Conservation (phyloP, 2,329 filamentous ascomycete species). For the Neonectria magnoliae region DNA sequence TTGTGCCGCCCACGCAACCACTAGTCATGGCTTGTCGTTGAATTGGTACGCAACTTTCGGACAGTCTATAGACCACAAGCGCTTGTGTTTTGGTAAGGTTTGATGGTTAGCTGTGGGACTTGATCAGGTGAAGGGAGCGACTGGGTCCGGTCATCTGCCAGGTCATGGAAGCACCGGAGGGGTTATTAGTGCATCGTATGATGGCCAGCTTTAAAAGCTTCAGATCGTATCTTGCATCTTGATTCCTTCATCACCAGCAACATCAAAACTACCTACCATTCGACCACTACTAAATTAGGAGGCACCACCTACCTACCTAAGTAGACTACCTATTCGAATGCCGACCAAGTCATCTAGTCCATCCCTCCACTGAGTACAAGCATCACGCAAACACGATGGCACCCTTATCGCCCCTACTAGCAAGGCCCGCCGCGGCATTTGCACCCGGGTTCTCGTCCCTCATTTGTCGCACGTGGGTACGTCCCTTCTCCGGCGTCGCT, state of each 20-base stretch:
- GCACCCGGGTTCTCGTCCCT: slow-evolving; percentile 23
- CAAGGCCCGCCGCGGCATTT: slow-evolving; percentile 21
- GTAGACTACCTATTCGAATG: no score
- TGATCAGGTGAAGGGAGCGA: background rate
- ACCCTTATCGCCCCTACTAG: slow-evolving; percentile 21
- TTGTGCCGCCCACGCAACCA: background rate
- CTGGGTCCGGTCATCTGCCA: background rate
- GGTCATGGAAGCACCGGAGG: background rate
- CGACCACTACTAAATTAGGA: no score
- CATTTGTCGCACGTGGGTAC: slow-evolving; percentile 37
- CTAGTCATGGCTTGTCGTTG: background rate
- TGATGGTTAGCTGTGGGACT: background rate
- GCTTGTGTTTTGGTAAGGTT: background rate
- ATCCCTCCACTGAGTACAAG: background rate
- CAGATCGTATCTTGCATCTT: background rate
- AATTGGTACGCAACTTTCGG: background rate
- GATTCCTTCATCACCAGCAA: background rate
- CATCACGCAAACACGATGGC: background rate
- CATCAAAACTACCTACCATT: background rate
- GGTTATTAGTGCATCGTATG: background rate
- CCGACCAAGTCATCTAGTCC: background rate
- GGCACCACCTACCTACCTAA: no score
- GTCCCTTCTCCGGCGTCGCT: slow-evolving; percentile 36
- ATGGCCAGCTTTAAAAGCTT: slow-evolving; percentile 1
- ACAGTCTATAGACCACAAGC: background rate